Conservation (phyloP, 371 early-diverging fungal species). For the Mortierella sp. region DNA sequence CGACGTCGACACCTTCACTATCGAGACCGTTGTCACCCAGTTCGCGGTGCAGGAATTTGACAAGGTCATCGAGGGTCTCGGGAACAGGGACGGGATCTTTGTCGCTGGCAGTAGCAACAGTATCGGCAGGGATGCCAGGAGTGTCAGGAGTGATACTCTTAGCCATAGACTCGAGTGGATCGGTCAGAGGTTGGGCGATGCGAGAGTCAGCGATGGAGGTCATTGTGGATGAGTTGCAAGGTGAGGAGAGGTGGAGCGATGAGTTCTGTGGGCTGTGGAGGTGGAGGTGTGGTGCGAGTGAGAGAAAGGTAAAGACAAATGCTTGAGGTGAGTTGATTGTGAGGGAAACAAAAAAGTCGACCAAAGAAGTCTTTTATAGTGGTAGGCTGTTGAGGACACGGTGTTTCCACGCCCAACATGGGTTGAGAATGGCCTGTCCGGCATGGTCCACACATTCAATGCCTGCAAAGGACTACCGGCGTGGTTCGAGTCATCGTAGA, state of each 20-base stretch:
- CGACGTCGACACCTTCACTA: constrained; percentile 69
- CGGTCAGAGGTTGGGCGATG: not conserved
- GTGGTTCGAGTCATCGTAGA: too few species aligned
- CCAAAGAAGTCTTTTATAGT: too few species aligned
- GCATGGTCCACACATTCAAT: too few species aligned
- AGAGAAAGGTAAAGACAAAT: too few species aligned
- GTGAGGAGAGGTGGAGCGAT: not conserved
- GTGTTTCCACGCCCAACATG: too few species aligned
- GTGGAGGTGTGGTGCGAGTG: too few species aligned
- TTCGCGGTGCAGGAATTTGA: constrained; percentile 58
- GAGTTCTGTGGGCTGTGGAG: not conserved
- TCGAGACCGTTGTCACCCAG: constrained; percentile 65
- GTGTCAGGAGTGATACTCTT: not conserved
- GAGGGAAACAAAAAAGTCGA: too few species aligned
- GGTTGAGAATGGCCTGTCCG: too few species aligned
- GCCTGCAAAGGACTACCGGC: too few species aligned
- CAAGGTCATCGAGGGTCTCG: constrained; percentile 58
- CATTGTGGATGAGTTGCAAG: constrained; percentile 12
- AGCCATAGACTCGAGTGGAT: constrained; percentile 3
- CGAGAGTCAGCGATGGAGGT: not conserved
- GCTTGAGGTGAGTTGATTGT: not conserved
- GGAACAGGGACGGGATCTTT: constrained; percentile 45
- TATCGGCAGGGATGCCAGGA: not conserved
- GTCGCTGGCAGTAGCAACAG: not conserved
- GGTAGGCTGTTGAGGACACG: too few species aligned